phyloP scores from a whole-genome alignment of 345 rosid species.

The Diplotaxis tenuifolia region DNA sequence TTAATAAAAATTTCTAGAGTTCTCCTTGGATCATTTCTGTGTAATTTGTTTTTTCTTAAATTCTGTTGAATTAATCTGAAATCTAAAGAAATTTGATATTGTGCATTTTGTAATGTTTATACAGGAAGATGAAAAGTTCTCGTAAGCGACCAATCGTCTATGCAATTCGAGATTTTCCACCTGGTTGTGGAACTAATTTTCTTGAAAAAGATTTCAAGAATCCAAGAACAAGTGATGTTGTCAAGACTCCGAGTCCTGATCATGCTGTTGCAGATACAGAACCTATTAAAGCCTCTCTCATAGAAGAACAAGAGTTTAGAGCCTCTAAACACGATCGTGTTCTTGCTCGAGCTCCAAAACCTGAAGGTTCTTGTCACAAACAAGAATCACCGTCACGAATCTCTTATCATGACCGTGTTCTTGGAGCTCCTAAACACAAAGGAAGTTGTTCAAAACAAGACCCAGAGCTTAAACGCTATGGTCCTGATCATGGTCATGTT shows the following conservation, averaged over 20 bases:
- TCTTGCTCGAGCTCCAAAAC: neutral
- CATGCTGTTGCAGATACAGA: neutral
- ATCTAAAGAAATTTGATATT: neutral
- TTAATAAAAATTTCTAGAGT: neutral
- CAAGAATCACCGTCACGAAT: neutral
- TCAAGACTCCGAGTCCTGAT: neutral
- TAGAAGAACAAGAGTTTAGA: neutral
- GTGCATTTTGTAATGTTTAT: neutral
- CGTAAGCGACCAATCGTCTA: constrained; percentile 6
- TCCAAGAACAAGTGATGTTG: constrained; percentile 5
- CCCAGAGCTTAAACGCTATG: neutral
- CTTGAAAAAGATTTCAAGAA: neutral
- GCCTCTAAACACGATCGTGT: neutral
- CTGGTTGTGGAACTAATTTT: constrained; percentile 8
- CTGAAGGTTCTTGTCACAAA: neutral
- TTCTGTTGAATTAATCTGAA: neutral
- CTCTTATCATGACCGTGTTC: neutral
- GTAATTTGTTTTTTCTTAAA: neutral
- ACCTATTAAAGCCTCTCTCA: neutral
- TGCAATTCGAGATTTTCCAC: constrained; percentile 23
- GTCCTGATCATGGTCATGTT: neutral
- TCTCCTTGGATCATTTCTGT: neutral
- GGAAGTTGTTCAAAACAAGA: constrained; percentile 1
- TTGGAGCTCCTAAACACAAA: neutral
- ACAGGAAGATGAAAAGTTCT: constrained; percentile 2